phyloP scores from a whole-genome alignment of 2,329 filamentous ascomycete species.

The Calcarisporium arbuscula region DNA sequence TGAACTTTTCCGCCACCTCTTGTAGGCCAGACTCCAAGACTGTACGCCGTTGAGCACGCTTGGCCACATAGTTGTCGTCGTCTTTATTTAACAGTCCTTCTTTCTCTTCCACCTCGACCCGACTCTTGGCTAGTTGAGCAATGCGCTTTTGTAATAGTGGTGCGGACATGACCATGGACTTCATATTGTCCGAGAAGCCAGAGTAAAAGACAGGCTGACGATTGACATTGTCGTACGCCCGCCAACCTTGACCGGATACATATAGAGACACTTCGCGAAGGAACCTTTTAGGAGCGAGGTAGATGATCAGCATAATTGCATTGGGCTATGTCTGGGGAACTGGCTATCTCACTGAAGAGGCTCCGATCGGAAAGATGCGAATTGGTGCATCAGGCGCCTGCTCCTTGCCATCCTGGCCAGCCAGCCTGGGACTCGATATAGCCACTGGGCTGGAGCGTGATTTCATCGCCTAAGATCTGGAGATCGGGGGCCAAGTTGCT shows the following conservation, averaged over 20 bases:
- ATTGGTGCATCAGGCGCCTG: conserved; percentile 71
- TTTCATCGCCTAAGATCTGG: conserved; percentile 67
- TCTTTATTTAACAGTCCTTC: conserved; percentile 60
- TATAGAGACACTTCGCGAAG: conserved; percentile 90
- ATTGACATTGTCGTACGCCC: conserved; percentile 83
- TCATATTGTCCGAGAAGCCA: conserved; percentile 90
- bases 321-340: conserved; percentile 6
- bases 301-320: conserved; percentile 4
- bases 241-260: conserved; percentile 90
- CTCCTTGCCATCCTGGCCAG: conserved; percentile 50
- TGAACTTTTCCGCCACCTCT: conserved; percentile 79
- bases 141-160: conserved; percentile 71
- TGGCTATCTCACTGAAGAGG: conserved; percentile 56
- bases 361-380: conserved; percentile 75
- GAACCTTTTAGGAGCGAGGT: conserved; percentile 52
- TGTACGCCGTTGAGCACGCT: conserved; percentile 47
- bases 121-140: conserved; percentile 65
- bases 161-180: conserved; percentile 66
- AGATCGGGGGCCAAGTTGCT: conserved; percentile 61
- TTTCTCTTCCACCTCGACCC: conserved; percentile 68
- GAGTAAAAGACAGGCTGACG: conserved; percentile 91
- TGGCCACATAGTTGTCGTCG: conserved; percentile 44
- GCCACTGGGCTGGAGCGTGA: conserved; percentile 69
- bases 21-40: conserved; percentile 68
- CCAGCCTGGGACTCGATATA: conserved; percentile 48